Evolutionary conservation across 352 stramenopile species (phyloP), one percentile per base, ranked within the genome.

Genomic region (Aphanomyces astaci): DNA sequence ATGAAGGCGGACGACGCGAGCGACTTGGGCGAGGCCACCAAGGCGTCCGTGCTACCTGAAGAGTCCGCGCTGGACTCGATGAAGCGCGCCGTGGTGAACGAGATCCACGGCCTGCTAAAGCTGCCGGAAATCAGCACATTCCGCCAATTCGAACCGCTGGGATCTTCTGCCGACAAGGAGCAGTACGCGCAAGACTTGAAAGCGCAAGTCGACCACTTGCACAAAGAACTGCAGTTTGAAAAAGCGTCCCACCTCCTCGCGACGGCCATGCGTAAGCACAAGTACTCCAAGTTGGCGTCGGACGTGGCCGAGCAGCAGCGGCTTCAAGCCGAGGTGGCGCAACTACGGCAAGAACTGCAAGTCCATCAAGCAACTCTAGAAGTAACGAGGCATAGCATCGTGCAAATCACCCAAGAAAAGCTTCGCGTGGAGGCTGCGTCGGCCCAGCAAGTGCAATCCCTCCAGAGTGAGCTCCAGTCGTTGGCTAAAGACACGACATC

Each of bases 41-140:
- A 25, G 33, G 19, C 62, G 9, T 11, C 62, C 27, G n/a, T n/a
- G n/a, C n/a, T n/a, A n/a, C n/a, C n/a, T n/a, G 27, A 46, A 64
- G 63, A 56, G 0, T 82, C 76, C n/a, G 13, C 24, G 33, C 68
- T 76, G 2, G 82, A 88, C 56, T 68, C 60, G 11, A 78, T 90
- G 53, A 91, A 91, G 57, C 73, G 81, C 0, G 72, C 70, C n/a
- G 73, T 93, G n/a, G 74, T 93, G 31, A 93, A 93, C 40, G 85
- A 93, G 66, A 72, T 91, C 22, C 85, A 90, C 52, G 53, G 74
- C 22, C 78, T 75, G 36, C 88, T 93, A 33, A 84, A 83, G 4
- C 72, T 93, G 0, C 85, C 85, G 0, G 76, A 89, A 51, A 81
- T 93, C 59, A 76, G 78, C 43, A 75, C 85, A 32, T 68, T 91